Base-by-base conservation (phyloP, 805 yeast genomes). In the Lachancea lanzarotensis region DNA sequence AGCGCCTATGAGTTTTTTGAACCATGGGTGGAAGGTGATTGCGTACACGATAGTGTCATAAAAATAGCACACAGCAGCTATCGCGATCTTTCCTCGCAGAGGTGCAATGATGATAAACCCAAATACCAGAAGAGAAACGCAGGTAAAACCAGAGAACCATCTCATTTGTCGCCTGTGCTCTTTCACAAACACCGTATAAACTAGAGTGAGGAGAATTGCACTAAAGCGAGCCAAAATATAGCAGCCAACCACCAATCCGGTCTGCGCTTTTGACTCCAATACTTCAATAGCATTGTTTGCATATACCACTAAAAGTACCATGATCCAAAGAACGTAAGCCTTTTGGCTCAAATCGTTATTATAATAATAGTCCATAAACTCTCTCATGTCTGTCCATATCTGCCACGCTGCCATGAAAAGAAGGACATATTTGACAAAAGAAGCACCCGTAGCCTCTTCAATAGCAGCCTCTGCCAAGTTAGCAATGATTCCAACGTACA, bases 381-480 rank as follows among this genome's bases (percentile, higher is more conserved):
- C 84, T 53, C 78, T 76, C 46, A 80, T 65, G 53, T 79, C 84
- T n/a, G 71, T 59, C 85, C 86, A 81, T 18, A 80, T 75, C 17
- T 71, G 72, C 76, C 79, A 81, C n/a, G 79, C 72, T 0, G 83
- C 84, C 16, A 75, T 41, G 45, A 79, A 80, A 2, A 78, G 56
- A 35, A 80, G 52, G 5, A 76, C 43, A 54, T 78, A 80, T 50
- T 69, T 69, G 32, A 73, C 59, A 20, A 80, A 59, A 0, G 78
- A 59, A 3, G 55, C 56, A 32, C 81, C 81, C 16, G 69, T 59
- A 26, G 80, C 78, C 15, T 72, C 57, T 45, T 72, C 76, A 3
- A 75, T 68, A 0, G 81, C 81, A 35, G 62, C 61, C 3, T 75
- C 69, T 0, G 85, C 84, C 36, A 79, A 60, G 45, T 77, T 77